Evolutionary conservation across 2,329 filamentous ascomycete species (phyloP), one percentile per base, ranked within the genome.

Genomic region (Pseudocercospora cruenta): DNA sequence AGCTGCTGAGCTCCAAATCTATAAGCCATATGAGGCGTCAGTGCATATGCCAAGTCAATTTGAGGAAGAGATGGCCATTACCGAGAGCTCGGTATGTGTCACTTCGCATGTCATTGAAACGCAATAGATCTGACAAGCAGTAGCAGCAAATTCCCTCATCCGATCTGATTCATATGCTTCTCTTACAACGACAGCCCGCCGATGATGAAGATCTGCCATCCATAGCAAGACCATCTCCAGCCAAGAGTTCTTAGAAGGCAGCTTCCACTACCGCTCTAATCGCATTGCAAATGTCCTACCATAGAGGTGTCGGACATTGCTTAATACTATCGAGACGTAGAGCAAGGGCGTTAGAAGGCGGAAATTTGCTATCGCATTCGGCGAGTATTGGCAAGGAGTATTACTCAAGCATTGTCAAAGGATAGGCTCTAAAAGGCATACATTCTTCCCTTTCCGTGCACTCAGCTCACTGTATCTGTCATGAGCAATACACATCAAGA

Each of bases 41-140:
- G 43, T n/a, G 4, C 24, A 2, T 19, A 28, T 24, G 4, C 39
- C 63, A 26, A 60, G 39, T 28, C 43, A 65, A 10, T 68, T 68
- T 33, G 66, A 68, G 39, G 66, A 68, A 14, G 47, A 60, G 16
- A 65, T 63, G 45, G 66, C 63, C 2, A 62, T 65, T n/a, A 68
- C 63, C 22, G 49, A 63, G 19, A 49, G 36, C 24, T 54, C 61
- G 28, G 55, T 36, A 39, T 39, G 55, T 21, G 9, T 10, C 43
- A 31, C n/a, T 36, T n/a, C 3, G 14, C 22, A 33, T 55, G 7
- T 43, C 4, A 19, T 43, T 10, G 39, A 43, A 6, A 9, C 12
- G 3, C 33, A 3, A 4, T 4, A n/a, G 39, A 6, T 43, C 39
- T 43, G 19, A 43, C 8, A 14, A 19, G 7, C 39, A 43, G 6